Percentiles rank a stretch among this genome's conserved stretches.
phyloP scores from a whole-genome alignment of 306 rosid genomes.

The Vigna nakashimae region DNA sequence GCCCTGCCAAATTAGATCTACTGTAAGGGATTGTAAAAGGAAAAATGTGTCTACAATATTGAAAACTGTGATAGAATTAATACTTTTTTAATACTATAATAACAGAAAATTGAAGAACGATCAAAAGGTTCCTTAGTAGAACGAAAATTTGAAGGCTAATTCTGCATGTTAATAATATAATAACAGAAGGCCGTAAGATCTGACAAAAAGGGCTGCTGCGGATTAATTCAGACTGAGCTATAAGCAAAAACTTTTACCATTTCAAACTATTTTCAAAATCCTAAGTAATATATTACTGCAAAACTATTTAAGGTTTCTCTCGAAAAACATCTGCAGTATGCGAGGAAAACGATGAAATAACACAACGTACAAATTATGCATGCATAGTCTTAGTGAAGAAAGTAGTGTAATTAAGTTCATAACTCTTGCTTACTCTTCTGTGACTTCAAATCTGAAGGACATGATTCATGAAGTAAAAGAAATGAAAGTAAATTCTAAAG shows the following conservation, averaged over 20 bases:
- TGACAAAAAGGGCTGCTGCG: no score
- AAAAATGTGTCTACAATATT: background rate
- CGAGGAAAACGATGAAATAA: background rate
- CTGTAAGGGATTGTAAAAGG: background rate
- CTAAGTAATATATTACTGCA: no score
- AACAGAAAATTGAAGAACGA: background rate
- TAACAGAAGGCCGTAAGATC: background rate
- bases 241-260: conserved; percentile 9
- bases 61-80: background rate
- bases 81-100: background rate
- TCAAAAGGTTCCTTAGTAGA: background rate
- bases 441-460: background rate
- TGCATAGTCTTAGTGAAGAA: background rate
- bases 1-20: background rate
- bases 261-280: background rate
- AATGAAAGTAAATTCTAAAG: background rate
- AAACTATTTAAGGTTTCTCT: conserved; percentile 10
- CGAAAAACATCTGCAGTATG: background rate
- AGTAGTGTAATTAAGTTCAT: no score
- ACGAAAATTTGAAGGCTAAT: background rate
- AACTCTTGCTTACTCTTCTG: background rate
- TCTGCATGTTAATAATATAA: background rate
- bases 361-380: background rate
- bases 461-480: background rate
- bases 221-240: conserved; percentile 13